phyloP scores from a whole-genome alignment of 129 eudicot genomes.

The Glebionis coronaria region DNA sequence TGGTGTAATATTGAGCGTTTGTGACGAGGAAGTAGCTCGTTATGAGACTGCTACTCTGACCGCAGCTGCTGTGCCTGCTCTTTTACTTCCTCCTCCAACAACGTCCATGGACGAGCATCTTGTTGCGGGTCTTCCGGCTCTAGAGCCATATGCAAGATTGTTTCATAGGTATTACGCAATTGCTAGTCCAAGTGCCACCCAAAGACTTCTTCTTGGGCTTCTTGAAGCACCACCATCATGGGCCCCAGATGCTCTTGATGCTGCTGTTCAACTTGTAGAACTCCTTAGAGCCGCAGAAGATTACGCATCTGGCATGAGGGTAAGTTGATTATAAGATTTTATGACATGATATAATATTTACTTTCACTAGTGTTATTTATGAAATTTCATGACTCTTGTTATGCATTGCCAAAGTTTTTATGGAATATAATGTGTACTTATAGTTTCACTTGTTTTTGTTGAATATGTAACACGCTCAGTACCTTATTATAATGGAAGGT shows the following conservation, averaged over 20 bases:
- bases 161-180: constrained; percentile 95
- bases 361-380: no score
- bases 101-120: constrained; percentile 98
- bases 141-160: constrained; percentile 92
- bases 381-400: no score
- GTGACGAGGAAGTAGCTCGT: constrained; percentile 92
- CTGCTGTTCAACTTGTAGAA: constrained; percentile 97
- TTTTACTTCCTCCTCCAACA: constrained; percentile 96
- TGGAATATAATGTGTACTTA: not conserved
- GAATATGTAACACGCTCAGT: not conserved
- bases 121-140: constrained; percentile 94
- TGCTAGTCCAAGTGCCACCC: constrained; percentile 99
- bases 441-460: no score
- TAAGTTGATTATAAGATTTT: constrained; percentile 28
- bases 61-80: constrained; percentile 98
- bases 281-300: constrained; percentile 99
- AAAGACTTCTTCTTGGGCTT: constrained; percentile 94
- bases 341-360: not conserved
- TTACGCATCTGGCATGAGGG: constrained; percentile 95
- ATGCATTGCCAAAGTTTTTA: not conserved
- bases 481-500: no score
- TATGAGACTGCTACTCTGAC: constrained; percentile 93
- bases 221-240: constrained; percentile 99
- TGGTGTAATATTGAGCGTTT: constrained; percentile 94
- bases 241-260: constrained; percentile 99